Percentiles rank a stretch among this genome's conserved stretches.
Evolutionary conservation across 208 protist species (phyloP).

Genomic region (Phytomonas sp.): DNA sequence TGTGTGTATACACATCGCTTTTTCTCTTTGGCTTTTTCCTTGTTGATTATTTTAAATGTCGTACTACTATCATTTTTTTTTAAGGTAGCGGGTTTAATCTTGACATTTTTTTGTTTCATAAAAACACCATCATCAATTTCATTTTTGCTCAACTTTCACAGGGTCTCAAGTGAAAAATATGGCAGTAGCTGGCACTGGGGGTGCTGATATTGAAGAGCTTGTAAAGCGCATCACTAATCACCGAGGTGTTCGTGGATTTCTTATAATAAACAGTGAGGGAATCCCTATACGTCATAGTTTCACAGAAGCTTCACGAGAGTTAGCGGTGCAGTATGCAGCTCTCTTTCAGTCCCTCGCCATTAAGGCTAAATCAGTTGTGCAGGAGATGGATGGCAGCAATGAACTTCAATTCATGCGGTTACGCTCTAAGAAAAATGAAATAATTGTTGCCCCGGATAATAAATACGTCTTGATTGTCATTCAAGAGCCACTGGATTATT

Average conservation of each 20-base stretch:
- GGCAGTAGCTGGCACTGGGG: constrained; percentile 37
- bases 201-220: constrained; percentile 94
- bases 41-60: constrained; percentile 5
- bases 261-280: constrained; percentile 94
- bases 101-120: constrained; percentile 10
- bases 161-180: constrained; percentile 13
- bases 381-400: constrained; percentile 92
- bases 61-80: constrained; percentile 2
- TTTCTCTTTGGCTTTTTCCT: constrained; percentile 8
- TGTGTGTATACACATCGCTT: constrained; percentile 4
- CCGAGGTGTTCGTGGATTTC: constrained; percentile 89
- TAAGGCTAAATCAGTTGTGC: constrained; percentile 86
- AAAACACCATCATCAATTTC: constrained; percentile 1
- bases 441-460: constrained; percentile 93
- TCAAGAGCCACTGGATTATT: constrained; percentile 59
- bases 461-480: constrained; percentile 89
- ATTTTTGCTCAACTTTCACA: not conserved
- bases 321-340: constrained; percentile 91
- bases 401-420: constrained; percentile 94
- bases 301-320: constrained; percentile 73
- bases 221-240: constrained; percentile 93
- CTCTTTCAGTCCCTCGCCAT: constrained; percentile 90
- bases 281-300: constrained; percentile 92
- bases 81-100: not conserved
- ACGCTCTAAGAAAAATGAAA: constrained; percentile 93